Base-by-base conservation (phyloP, 352 stramenopile species). In the Phytopythium chamaehyphon region DNA sequence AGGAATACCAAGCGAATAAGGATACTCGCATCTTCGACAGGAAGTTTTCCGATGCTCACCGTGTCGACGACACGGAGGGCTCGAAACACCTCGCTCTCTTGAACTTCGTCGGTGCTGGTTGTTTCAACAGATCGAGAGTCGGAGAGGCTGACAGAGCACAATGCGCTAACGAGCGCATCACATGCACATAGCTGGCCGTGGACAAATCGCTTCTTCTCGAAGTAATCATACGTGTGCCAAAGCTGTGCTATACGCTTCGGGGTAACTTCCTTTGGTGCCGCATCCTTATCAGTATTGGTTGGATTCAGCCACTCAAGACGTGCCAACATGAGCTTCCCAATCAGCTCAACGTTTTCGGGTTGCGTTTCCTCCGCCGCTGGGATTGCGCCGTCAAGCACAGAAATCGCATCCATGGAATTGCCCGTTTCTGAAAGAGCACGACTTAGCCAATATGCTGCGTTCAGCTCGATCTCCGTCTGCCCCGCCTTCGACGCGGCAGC, bases 401-500 rank as follows among this genome's bases (percentile, higher is more conserved):
- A 48, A 36, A 72, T 61, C 12, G 66, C 62, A 21, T 77, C 48
- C 24, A 59, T 51, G 5, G 57, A 21, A 14, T 77, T 63, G 14
- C 43, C 54, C 16, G 56, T 65, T 50, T 82, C 65, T 3, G 47
- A 48, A 42, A 71, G 81, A 5, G 67, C 58, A 26, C 86, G 86
- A 40, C 66, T 77, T 21, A 88, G 51, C 64, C 73, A 83, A 15
- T 71, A 71, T 21, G 80, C 55, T 15, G 63, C 64, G 43, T 78
- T 71, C 9, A 90, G 64, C 5, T 58, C 59, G 16, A 76, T 51
- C 6, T 82, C 70, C 8, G 62, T 47, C 9, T 84, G 55, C 12
- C 51, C 59, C 15, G 55, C 22, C 35, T 54, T 62, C 26, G 40
- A 23, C 0, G 76, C 62, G 1, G 61, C 75, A 3, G 40, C 60